Percentiles rank a stretch among this genome's conserved stretches.
Conservation (phyloP, 2,329 filamentous ascomycete species). For the Cladophialophora immunda region DNA sequence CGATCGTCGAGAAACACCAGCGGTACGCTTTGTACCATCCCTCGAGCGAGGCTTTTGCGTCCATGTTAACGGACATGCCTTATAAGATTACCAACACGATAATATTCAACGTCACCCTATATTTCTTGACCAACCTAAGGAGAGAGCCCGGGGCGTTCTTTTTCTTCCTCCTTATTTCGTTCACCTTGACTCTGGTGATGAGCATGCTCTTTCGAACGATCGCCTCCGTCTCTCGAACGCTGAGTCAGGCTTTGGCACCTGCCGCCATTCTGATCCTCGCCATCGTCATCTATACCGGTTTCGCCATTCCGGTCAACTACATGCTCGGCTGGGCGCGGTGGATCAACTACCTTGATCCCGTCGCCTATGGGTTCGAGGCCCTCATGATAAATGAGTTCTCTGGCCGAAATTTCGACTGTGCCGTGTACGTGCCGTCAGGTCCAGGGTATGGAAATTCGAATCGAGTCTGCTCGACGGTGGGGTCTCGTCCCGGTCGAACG, state of each 20-base stretch:
- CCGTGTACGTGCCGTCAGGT: constrained; percentile 61
- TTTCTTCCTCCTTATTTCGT: constrained; percentile 78
- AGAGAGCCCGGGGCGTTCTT: constrained; percentile 81
- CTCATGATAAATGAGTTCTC: constrained; percentile 68
- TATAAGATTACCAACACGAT: constrained; percentile 80
- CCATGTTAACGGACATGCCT: constrained; percentile 85
- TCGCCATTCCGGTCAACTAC: constrained; percentile 67
- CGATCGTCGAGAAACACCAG: constrained; percentile 89
- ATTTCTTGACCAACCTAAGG: constrained; percentile 86
- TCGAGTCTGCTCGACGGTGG: constrained; percentile 65
- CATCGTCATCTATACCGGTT: constrained; percentile 74
- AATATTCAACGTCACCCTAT: constrained; percentile 79
- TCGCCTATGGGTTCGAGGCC: constrained; percentile 72
- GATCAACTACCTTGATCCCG: constrained; percentile 72
- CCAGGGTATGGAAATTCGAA: constrained; percentile 70
- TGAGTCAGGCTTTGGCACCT: constrained; percentile 70
- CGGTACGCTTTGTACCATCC: constrained; percentile 91
- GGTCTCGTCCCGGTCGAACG: constrained; percentile 61
- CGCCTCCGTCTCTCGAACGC: constrained; percentile 72
- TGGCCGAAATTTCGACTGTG: constrained; percentile 65
- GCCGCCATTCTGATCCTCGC: constrained; percentile 62
- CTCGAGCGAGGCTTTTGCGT: constrained; percentile 84
- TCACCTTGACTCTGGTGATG: constrained; percentile 66
- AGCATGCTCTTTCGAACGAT: constrained; percentile 67
- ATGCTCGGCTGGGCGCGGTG: constrained; percentile 73